These are phyloP conservation scores for Fusarium oligoseptatum DNA, from an alignment of 2,329 filamentous ascomycete species.

Conservation along the genomic window DNA sequence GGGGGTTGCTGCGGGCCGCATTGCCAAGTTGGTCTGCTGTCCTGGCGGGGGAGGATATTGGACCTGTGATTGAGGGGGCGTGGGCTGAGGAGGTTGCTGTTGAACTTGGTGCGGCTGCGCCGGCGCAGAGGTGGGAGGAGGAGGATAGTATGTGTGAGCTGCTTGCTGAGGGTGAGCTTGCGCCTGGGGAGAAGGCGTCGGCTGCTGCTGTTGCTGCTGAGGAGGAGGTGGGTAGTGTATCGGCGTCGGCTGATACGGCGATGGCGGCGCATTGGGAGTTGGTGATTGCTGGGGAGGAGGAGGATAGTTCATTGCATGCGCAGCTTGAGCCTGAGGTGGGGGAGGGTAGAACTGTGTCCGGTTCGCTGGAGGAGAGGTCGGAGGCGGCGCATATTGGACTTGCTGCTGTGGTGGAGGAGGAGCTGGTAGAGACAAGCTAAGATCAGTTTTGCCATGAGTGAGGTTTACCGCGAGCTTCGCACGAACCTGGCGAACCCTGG, in stretches of 20 bases:
- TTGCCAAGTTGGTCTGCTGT: slow-evolving; percentile 38
- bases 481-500: slow-evolving; percentile 48
- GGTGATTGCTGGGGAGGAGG: slow-evolving; percentile 40
- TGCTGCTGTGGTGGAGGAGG: slow-evolving; percentile 45
- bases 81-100: slow-evolving; percentile 42
- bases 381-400: slow-evolving; percentile 61
- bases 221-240: slow-evolving; percentile 43
- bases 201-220: slow-evolving; percentile 38
- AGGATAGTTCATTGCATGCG: slow-evolving; percentile 48
- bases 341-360: slow-evolving; percentile 62
- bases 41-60: slow-evolving; percentile 46
- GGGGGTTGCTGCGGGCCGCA: slow-evolving; percentile 37
- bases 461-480: slow-evolving; percentile 10
- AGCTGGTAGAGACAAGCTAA: slow-evolving; percentile 26
- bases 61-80: slow-evolving; percentile 37
- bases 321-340: slow-evolving; percentile 53
- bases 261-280: slow-evolving; percentile 19
- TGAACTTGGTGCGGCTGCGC: slow-evolving; percentile 37
- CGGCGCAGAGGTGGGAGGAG: slow-evolving; percentile 33
- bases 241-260: slow-evolving; percentile 40
- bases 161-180: slow-evolving; percentile 41
- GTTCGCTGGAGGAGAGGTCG: slow-evolving; percentile 62
- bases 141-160: slow-evolving; percentile 33
- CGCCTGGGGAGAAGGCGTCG: slow-evolving; percentile 42
- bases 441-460: slow-evolving; percentile 23